These are phyloP conservation scores for Retiboletus flavoniger DNA, from an alignment of 1,284 basidiomycete genomes.

Conservation along the genomic window DNA sequence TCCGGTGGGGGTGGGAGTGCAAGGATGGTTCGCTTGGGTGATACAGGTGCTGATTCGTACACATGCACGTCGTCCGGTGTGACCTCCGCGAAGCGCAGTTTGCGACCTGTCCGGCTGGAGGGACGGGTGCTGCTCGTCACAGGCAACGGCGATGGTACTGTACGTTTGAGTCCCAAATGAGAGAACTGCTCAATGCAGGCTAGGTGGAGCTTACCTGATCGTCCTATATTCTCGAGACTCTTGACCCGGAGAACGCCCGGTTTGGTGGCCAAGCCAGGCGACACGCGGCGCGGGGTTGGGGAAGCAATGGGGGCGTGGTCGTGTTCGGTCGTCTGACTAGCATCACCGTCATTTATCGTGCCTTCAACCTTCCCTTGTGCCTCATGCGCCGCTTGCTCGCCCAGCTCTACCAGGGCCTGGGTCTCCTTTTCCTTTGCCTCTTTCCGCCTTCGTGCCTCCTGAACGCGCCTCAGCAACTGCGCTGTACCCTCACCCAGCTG, in stretches of 20 bases:
- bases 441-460: conserved; percentile 38
- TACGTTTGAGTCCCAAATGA: not conserved
- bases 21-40: conserved; percentile 54
- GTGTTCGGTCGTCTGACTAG: not conserved
- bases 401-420: not conserved
- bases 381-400: not conserved
- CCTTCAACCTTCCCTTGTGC: not conserved
- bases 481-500: conserved; percentile 52
- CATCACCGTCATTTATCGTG: not conserved
- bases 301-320: conserved; percentile 3
- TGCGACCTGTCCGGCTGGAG: conserved; percentile 42
- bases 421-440: conserved; percentile 6
- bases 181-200: not conserved
- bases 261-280: conserved; percentile 18
- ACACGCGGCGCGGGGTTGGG: conserved; percentile 16
- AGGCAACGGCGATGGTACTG: conserved; percentile 27
- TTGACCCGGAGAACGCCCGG: conserved; percentile 32
- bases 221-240: conserved; percentile 31
- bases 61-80: conserved; percentile 61
- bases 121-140: conserved; percentile 39
- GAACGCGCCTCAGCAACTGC: conserved; percentile 46
- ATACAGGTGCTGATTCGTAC: conserved; percentile 75
- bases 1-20: conserved; percentile 55
- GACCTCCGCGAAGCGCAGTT: conserved; percentile 55
- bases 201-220: conserved; percentile 14